Conservation (phyloP, 768 basidiomycete species). For the Leccinum subgranulosum region DNA sequence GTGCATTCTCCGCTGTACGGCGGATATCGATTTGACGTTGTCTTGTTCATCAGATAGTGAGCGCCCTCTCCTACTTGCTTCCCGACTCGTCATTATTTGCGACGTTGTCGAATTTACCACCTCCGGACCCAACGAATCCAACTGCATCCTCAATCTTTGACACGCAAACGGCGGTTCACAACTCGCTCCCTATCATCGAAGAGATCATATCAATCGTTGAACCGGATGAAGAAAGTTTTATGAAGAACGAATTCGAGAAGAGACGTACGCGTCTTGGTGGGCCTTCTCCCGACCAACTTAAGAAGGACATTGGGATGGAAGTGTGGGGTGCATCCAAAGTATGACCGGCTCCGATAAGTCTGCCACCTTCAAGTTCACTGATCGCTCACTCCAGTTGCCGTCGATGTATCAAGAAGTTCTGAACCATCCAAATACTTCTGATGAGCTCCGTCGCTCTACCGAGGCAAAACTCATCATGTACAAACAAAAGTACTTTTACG, state of each 20-base stretch:
- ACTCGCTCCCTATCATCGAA: conserved; percentile 67
- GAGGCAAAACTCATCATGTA: conserved; percentile 74
- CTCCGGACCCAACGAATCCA: conserved; percentile 76
- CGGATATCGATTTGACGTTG: neutral
- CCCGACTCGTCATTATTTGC: conserved; percentile 66
- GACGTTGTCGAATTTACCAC: conserved; percentile 62
- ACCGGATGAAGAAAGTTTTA: conserved; percentile 51
- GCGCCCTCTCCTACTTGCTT: conserved; percentile 66
- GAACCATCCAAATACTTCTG: conserved; percentile 74
- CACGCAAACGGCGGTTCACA: conserved; percentile 61
- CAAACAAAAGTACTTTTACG: conserved; percentile 57
- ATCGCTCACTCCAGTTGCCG: conserved; percentile 52
- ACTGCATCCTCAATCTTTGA: conserved; percentile 53
- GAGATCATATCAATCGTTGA: conserved; percentile 69
- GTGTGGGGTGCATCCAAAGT: conserved; percentile 63
- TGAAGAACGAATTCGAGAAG: conserved; percentile 70
- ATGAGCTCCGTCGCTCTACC: conserved; percentile 71
- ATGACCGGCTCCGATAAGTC: conserved; percentile 4
- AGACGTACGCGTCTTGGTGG: conserved; percentile 76
- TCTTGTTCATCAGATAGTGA: conserved; percentile 50
- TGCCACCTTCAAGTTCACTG: conserved; percentile 8
- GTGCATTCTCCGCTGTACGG: conserved; percentile 1
- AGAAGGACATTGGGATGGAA: conserved; percentile 64
- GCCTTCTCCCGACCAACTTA: conserved; percentile 53
- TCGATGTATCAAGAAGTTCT: conserved; percentile 73